Base-by-base conservation (phyloP, 179 eudicot genomes). In the Dionaea muscipula region DNA sequence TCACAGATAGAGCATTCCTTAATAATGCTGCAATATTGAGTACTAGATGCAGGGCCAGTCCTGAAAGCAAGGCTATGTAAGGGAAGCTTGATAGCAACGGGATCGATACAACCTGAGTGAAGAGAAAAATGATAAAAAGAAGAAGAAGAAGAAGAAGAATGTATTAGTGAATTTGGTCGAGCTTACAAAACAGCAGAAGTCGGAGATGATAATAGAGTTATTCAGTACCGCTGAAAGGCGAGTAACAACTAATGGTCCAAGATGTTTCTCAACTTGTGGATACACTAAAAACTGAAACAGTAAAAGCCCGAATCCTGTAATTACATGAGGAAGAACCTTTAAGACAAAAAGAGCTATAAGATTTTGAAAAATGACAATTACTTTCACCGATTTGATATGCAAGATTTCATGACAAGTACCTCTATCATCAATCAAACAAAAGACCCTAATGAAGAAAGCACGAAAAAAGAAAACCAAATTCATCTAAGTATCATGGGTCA, bases 171-270 rank as follows among this genome's bases (percentile, higher is more conserved):
- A 18, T 22, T 17, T 18, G 25, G 2, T 18, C 7, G 15, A 46
- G 8, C 4, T 5, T 4, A 46, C 17, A 31, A 0, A 31, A 11
- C 35, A 31, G 35, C 35, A 31, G 10, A 31, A 31, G 35, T 6
- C 35, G 10, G 11, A 13, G 16, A 53, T 9, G 25, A 27, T 4
- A 31, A 26, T 20, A 48, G 41, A n/a, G 55, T 56, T 21, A 33
- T 11, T 18, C 40, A 38, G 1, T 59, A 65, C 69, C 17, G 69
- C 69, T 17, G 69, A 65, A 53, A 65, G 59, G 26, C 69, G 69
- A 7, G 69, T 59, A 25, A 65, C 64, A 6, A 36, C 20, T 5
- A 65, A 47, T 33, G 64, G 64, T 12, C 69, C 64, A 20, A 65
- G 53, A 45, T 19, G 53, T 46, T 59, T 65, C 46, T 65, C 64